Conservation (phyloP, 1,284 basidiomycete species). For the Pseudozyma sp. region DNA sequence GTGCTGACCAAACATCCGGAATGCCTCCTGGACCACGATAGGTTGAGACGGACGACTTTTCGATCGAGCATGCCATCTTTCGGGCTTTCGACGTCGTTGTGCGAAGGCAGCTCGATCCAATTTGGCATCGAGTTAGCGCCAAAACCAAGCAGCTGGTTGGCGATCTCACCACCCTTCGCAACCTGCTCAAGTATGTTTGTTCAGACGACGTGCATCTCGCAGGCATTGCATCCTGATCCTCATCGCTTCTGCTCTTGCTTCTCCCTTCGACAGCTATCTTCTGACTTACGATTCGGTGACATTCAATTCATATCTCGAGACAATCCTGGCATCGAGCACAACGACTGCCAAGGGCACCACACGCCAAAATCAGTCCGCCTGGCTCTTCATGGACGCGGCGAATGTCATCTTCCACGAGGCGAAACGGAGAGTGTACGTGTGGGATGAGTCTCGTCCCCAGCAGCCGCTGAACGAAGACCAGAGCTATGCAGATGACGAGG, state of each 20-base stretch:
- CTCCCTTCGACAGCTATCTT: constrained; percentile 75
- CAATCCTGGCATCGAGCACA: constrained; percentile 80
- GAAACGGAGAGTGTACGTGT: constrained; percentile 80
- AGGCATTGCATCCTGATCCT: constrained; percentile 1
- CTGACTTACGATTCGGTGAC: constrained; percentile 90
- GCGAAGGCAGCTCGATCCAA: constrained; percentile 86
- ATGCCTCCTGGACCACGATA: constrained; percentile 67
- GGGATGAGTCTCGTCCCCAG: constrained; percentile 68
- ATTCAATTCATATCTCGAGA: constrained; percentile 92
- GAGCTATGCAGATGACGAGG: constrained; percentile 61
- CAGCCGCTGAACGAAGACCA: constrained; percentile 7
- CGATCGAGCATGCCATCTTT: constrained; percentile 93
- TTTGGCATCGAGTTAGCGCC: constrained; percentile 95
- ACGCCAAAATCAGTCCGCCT: constrained; percentile 77
- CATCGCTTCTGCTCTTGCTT: background rate
- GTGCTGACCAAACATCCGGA: background rate
- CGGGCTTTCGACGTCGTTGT: constrained; percentile 91
- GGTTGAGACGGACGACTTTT: constrained; percentile 94
- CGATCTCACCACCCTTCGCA: constrained; percentile 86
- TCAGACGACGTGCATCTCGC: background rate
- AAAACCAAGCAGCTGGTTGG: constrained; percentile 90
- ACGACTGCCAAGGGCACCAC: constrained; percentile 65
- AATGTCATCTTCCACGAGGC: constrained; percentile 87
- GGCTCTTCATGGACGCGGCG: constrained; percentile 90
- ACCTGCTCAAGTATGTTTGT: constrained; percentile 80